These are phyloP conservation scores for Podaxis mareebaensis DNA, from an alignment of 768 basidiomycete species.

Conservation along the genomic window DNA sequence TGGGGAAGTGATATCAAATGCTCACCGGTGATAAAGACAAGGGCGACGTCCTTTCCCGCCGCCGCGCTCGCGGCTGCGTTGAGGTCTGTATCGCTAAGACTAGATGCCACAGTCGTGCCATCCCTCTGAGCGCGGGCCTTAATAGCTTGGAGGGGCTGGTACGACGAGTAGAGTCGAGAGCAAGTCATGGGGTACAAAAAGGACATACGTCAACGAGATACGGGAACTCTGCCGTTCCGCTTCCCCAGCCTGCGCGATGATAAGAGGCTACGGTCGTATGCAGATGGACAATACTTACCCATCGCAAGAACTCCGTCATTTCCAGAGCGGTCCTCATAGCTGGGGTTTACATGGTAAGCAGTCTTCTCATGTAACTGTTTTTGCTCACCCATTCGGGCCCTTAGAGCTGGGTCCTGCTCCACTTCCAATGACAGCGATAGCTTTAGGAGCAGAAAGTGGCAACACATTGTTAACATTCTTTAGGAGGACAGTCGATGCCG, in stretches of 20 bases:
- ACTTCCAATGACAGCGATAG: conserved; percentile 58
- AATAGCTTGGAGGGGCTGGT: conserved; percentile 47
- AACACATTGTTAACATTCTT: conserved; percentile 53
- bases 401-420: conserved; percentile 53
- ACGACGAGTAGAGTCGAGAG: not conserved
- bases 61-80: conserved; percentile 44
- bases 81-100: conserved; percentile 51
- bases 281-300: conserved; percentile 34
- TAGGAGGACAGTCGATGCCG: conserved; percentile 61
- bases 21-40: conserved; percentile 54
- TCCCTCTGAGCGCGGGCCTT: conserved; percentile 37
- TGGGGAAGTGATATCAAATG: not conserved
- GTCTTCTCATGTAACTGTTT: not conserved
- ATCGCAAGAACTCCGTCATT: conserved; percentile 61
- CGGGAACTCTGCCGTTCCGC: conserved; percentile 52
- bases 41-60: conserved; percentile 45
- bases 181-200: not conserved
- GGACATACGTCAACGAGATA: conserved; percentile 47
- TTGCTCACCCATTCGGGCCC: conserved; percentile 55
- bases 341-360: conserved; percentile 11
- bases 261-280: not conserved
- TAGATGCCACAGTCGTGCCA: conserved; percentile 44
- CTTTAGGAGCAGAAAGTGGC: conserved; percentile 45
- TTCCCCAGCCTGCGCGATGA: conserved; percentile 41
- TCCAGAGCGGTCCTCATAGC: conserved; percentile 53